Base-by-base conservation (phyloP, 2,329 filamentous ascomycete genomes). In the Fusarium camptoceras region DNA sequence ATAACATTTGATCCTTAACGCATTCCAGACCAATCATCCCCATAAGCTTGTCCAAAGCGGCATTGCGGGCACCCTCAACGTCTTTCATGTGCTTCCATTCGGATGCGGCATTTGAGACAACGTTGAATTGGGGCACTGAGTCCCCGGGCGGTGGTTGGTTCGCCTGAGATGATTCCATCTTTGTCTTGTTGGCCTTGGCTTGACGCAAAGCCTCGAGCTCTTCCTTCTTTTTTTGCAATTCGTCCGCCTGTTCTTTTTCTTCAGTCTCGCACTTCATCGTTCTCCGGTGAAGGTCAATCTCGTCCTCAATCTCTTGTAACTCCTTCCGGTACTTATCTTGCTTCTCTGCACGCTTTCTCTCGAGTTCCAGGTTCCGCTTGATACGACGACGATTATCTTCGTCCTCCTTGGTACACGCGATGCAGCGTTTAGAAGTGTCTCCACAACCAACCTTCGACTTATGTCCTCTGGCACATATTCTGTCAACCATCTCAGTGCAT, bases 11-110 rank as follows among this genome's bases (percentile, higher is more conserved):
- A 3, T 82, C 73, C 67, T 94, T 94, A 42, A 94, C 89, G 0
- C 85, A 80, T 70, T 94, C 91, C 0, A 94, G 81, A 0, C 92
- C 92, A 44, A 91, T 88, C 87, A 94, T 89, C 0, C 76, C 78
- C 88, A 94, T 93, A 11, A 94, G 73, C 0, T 81, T 74, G 62
- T 94, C 91, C 1, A 94, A 72, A 0, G 85, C 81, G 1, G 77
- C 72, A 66, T 88, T 92, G 2, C 73, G 70, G 0, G 85, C 83
- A 2, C 82, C 81, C 31, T 89, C 84, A 1, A 77, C 74, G 3
- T 78, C 50, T 73, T 93, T 93, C 70, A 89, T 83, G 2, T 80
- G 74, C 16, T 89, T 78, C 92, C 91, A 94, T 20, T 92, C 78
- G 1, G 78, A 77, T 0, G 87, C 83, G 30, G 73, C 64, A 41